Evolutionary conservation across 1,139 yeast genomes (phyloP).

Genomic region (Hanseniaspora uvarum): DNA sequence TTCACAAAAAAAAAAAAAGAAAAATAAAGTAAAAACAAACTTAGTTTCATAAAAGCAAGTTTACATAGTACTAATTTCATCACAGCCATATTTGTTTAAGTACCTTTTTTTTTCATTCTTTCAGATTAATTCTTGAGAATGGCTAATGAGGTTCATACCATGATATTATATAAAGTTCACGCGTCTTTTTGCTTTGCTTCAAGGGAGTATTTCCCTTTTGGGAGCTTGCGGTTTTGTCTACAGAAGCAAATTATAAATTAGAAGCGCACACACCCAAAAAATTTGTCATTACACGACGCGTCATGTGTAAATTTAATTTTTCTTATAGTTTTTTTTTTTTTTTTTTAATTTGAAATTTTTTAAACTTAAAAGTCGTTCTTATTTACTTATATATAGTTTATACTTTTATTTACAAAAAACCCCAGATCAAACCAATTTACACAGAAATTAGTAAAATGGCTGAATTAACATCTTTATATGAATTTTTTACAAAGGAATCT

Average conservation of each 20-base stretch:
- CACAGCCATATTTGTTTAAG: background rate
- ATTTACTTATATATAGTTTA: background rate
- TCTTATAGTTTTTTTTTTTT: background rate
- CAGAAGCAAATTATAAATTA: background rate
- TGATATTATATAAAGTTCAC: background rate
- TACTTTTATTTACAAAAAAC: background rate
- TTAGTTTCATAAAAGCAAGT: too few species aligned
- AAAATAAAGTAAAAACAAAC: too few species aligned
- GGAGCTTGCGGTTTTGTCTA: background rate
- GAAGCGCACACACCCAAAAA: background rate
- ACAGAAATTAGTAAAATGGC: background rate
- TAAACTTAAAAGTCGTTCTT: background rate
- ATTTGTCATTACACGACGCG: background rate
- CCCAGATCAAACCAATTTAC: background rate
- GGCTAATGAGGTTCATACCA: background rate
- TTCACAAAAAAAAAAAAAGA: too few species aligned
- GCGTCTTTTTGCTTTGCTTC: background rate
- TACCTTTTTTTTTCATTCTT: background rate
- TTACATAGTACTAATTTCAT: too few species aligned
- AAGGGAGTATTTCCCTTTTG: background rate
- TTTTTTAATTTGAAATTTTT: background rate
- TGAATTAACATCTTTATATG: slow-evolving; percentile 9
- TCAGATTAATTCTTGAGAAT: background rate
- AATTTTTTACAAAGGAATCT: slow-evolving; percentile 13
- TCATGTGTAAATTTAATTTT: too few species aligned